These are phyloP conservation scores for Vaccinium myrtillus DNA, from an alignment of 148 eudicot genomes.

Conservation along the genomic window DNA sequence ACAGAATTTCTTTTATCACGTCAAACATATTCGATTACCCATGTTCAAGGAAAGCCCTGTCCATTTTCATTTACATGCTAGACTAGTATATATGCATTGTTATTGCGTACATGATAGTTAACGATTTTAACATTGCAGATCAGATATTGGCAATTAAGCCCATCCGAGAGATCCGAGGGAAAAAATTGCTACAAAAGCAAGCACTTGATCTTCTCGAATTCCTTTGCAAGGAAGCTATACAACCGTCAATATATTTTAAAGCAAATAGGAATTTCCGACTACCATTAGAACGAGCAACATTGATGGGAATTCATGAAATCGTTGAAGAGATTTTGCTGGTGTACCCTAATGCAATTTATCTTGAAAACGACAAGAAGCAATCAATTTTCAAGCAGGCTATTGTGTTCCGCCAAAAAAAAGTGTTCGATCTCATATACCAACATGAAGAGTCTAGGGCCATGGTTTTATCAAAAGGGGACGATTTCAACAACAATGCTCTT, in stretches of 20 bases:
- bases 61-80: too few species aligned
- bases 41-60: too few species aligned
- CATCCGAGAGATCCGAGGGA: background rate
- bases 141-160: background rate
- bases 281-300: background rate
- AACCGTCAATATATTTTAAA: too few species aligned
- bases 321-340: background rate
- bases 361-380: background rate
- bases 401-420: background rate
- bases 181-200: too few species aligned
- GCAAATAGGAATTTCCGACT: background rate
- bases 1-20: too few species aligned
- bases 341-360: background rate
- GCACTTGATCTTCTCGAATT: too few species aligned
- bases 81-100: too few species aligned
- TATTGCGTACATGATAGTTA: too few species aligned
- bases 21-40: too few species aligned
- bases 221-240: background rate
- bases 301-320: background rate
- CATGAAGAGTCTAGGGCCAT: background rate
- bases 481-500: background rate
- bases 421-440: background rate
- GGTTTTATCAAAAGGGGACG: background rate
- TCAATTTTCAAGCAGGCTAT: background rate
- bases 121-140: background rate